A percentile compares a stretch with the other conserved stretches of the same genome.
Evolutionary conservation across 305 asterid genomes (phyloP).

Genomic region (Fraxinus platypoda): DNA sequence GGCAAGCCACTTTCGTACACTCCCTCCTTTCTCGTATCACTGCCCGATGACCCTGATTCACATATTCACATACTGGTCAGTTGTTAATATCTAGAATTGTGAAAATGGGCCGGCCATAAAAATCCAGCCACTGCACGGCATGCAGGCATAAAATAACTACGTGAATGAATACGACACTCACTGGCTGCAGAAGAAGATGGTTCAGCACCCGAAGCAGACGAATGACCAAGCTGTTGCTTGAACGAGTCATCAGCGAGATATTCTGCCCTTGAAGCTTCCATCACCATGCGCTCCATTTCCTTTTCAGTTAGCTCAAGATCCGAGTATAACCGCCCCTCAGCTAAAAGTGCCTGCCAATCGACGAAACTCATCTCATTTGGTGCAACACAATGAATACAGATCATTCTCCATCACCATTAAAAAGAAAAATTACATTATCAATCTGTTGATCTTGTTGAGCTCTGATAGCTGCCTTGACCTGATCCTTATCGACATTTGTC

Average conservation of each 20-base stretch:
- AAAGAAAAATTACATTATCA: conserved; percentile 55
- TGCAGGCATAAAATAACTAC: neutral
- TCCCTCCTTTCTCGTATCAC: conserved; percentile 40
- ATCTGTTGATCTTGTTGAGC: conserved; percentile 99
- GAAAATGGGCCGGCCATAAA: neutral
- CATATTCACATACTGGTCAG: neutral
- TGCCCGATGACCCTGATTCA: conserved; percentile 60
- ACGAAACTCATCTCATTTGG: conserved; percentile 8
- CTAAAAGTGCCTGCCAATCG: conserved; percentile 77
- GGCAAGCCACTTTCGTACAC: conserved; percentile 29
- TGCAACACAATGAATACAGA: neutral
- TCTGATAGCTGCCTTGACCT: conserved; percentile 95
- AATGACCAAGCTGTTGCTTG: conserved; percentile 57
- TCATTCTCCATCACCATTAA: neutral
- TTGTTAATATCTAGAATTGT: neutral
- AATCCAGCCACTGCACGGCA: neutral
- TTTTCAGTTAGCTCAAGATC: conserved; percentile 97
- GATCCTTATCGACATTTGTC: conserved; percentile 74
- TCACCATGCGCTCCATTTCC: conserved; percentile 96
- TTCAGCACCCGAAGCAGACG: conserved; percentile 86
- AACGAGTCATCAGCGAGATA: conserved; percentile 66
- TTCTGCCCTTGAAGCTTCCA: conserved; percentile 96
- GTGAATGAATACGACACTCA: conserved; percentile 41
- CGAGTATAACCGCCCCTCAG: conserved; percentile 95
- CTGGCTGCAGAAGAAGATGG: conserved; percentile 97